Evolutionary conservation across 495 filamentous ascomycete species (phyloP).

Genomic region (Aspergillus hancockii): DNA sequence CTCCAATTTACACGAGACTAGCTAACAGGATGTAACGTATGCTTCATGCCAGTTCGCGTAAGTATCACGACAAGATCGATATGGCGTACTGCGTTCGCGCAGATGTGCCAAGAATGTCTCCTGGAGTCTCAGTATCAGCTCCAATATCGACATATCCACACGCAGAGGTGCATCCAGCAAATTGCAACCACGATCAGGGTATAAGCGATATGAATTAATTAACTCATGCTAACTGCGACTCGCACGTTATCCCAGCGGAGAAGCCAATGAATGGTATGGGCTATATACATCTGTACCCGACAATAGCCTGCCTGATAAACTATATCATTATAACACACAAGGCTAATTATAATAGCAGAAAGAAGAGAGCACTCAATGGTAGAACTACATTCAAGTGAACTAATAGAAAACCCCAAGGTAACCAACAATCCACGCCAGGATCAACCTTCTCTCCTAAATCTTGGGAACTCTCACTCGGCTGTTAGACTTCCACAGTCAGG

Average conservation of each 20-base stretch:
- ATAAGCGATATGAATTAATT: slow-evolving; percentile 6
- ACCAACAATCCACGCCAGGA: too few species aligned
- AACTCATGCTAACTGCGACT: not conserved
- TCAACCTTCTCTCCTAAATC: too few species aligned
- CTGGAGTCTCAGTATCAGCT: not conserved
- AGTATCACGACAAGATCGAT: not conserved
- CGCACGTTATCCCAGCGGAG: not conserved
- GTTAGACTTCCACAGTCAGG: too few species aligned
- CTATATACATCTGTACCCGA: not conserved
- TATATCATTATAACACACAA: too few species aligned
- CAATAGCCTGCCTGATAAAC: not conserved
- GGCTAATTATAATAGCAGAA: too few species aligned
- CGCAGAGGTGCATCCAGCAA: not conserved
- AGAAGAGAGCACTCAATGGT: too few species aligned
- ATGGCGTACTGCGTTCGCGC: not conserved
- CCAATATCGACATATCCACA: not conserved
- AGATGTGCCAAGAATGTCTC: not conserved
- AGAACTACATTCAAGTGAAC: too few species aligned
- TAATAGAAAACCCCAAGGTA: too few species aligned
- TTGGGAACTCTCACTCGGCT: too few species aligned
- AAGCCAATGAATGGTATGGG: not conserved
- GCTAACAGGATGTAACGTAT: slow-evolving; percentile 1
- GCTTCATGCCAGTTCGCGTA: slow-evolving; percentile 4
- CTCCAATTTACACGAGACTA: slow-evolving; percentile 22
- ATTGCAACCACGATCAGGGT: not conserved